Evolutionary conservation across 1,284 basidiomycete genomes (phyloP), one percentile per base, ranked within the genome.

Genomic region (Cryptococcus sp.): DNA sequence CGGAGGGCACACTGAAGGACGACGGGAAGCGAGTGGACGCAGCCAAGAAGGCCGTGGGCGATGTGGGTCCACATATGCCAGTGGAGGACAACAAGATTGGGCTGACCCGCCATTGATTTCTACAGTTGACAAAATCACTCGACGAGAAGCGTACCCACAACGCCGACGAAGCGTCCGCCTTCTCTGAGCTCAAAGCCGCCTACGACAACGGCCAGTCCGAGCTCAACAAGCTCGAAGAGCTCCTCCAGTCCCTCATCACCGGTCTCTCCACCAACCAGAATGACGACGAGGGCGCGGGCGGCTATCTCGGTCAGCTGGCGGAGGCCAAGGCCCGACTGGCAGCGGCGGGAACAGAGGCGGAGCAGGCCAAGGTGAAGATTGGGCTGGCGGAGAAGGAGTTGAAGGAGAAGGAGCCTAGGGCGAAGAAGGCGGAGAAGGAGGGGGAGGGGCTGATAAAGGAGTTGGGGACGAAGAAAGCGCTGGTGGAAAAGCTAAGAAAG

Each of bases 301-400:
- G 94, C 0, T 99, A 97, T 76, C 88, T 98, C 84, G 96, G 94
- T 28, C 93, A 97, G 72, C 83, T 99, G 24, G 90, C 93, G 2
- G 87, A 90, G n/a, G 91, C 93, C 0, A 85, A 86, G 62, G 84
- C 84, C 1, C 84, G 85, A 9, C 80, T 88, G 1, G 85, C 91
- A 0, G 86, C 89, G 45, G 87, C 87, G 0, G 80, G 83, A 6
- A 87, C 92, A 0, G 92, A 95, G 68, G 88, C 91, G 56, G 87
- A 96, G 70, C 92, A 96, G 71, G 83, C 82, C 60, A 86, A 85
- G 55, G 81, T 88, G 49, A 88, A 89, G 71, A 84, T 96, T 42
- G 82, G 79, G 0, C 88, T 94, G 81, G 82, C 83, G 39, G 84
- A 91, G 76, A 87, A 87, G 65, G 93, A 97, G 73, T 77, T 97